Evolutionary conservation across 768 basidiomycete genomes (phyloP).

Genomic region (Suillus bovinus): DNA sequence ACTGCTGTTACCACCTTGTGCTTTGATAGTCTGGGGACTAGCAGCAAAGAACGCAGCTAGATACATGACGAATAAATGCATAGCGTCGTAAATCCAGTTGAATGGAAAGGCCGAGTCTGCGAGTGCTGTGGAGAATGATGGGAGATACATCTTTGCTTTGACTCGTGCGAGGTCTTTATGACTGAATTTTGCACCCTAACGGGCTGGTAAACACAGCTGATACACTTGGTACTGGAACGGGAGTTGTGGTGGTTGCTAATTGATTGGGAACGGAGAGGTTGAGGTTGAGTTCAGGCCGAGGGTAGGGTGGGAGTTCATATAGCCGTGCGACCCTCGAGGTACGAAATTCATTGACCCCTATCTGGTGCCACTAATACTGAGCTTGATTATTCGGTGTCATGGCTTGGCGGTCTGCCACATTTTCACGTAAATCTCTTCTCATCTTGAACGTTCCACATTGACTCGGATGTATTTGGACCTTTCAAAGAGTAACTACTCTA

Average conservation of each 20-base stretch:
- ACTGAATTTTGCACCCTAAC: background rate
- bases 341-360: background rate
- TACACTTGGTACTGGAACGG: background rate
- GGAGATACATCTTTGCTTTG: constrained; percentile 22
- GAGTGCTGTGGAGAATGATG: constrained; percentile 18
- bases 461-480: background rate
- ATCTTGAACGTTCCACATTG: background rate
- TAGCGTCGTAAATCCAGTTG: constrained; percentile 35
- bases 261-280: background rate
- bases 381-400: no score
- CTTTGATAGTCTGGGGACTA: constrained; percentile 26
- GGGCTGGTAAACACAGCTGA: background rate
- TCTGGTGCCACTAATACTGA: background rate
- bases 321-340: background rate
- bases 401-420: background rate
- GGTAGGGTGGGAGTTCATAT: no score
- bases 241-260: background rate
- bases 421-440: background rate
- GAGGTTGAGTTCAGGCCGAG: no score
- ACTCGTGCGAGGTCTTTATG: background rate
- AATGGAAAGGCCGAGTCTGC: constrained; percentile 17
- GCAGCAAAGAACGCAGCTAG: constrained; percentile 45
- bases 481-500: background rate
- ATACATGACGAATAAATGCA: constrained; percentile 43
- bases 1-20: background rate